Evolutionary conservation across 2,329 filamentous ascomycete species (phyloP), one percentile per base, ranked within the genome.

Genomic region (Ascochyta fabae): DNA sequence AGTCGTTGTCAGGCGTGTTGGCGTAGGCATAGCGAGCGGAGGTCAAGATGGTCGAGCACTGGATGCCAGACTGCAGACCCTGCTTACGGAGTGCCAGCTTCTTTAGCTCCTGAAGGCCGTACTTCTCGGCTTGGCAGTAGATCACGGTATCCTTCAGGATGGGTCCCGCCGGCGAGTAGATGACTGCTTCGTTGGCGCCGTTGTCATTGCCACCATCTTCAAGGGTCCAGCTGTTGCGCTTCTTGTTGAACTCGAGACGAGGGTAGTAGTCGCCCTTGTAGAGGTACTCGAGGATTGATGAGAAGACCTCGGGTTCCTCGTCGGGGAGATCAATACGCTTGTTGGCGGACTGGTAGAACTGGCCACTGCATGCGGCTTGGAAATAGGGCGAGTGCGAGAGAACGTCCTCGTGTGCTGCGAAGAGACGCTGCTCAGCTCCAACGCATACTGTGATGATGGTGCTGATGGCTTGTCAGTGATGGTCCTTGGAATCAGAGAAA

Each of bases 231-330:
- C 86, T 88, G 75, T 91, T 87, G 51, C 86, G 85, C 61, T 88
- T 87, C 80, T 92, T 92, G 79, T 94, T 91, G 77, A 92, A 91
- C 53, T 91, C 78, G 23, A 96, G 83, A 16, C 89, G 88, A 3
- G 93, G 92, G 66, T 88, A 93, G 79, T 96, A 96, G 77, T 96
- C 93, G 61, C 92, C 92, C 78, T 96, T 96, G 84, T 96, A 96
- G 53, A 97, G 86, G 66, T 89, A 96, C 73, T 97, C 93, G 53
- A 97, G 86, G 10, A 97, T 84, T 6, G 89, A 92, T 7, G 91
- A 96, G 76, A 97, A 93, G 69, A 96, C 88, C 74, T 96, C 92
- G 19, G 93, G 92, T 66, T 93, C 88, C 76, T 96, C 93, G 57
- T 94, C 87, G 1, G 91, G 89, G 2, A 96, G 85, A 47, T 88